Base-by-base conservation (phyloP, 2,329 filamentous ascomycete species). In the Penicillium sp. region DNA sequence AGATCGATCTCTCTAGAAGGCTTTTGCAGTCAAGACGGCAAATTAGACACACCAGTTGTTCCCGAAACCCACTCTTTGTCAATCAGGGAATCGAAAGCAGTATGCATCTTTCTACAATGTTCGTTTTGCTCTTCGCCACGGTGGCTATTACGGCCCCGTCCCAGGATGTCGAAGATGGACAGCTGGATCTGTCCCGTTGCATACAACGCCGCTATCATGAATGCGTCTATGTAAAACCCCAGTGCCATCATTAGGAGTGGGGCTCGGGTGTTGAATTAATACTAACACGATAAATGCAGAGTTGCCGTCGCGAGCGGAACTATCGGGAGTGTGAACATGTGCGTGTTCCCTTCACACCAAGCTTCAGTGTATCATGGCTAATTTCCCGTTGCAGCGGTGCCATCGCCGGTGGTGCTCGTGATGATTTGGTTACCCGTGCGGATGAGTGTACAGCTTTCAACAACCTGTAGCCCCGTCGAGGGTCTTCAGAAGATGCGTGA, bases 81-180 rank as follows among this genome's bases (percentile, higher is more conserved):
- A 35, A 3, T 35, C 33, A 35, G 9, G 14, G 16, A 30, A 30
- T 4, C 9, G 18, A 22, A 24, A 24, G 14, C 40, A 54, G 6
- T 8, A 57, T 57, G 55, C 48, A 44, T 43, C 28, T 44, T 10
- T 35, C 41, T 5, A 16, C 48, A 8, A 13, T 50, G 8, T 5
- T 55, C 5, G 18, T 44, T 9, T n/a, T 55, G 8, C 13, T 50
- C 33, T 31, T 56, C n/a, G 43, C 55, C 44, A 20, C 36, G 3
- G n/a, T 55, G 36, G 44, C 46, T 9, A 43, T 57, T 9, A 52
- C 52, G 7, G 27, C 49, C 13, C 52, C 52, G 5, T 18, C 25
- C 6, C 46, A 53, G 2, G 50, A 42, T 4, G 1, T 7, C 20
- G 27, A 38, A 14, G 27, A 18, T 10, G 28, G 13, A 16, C 9